Percentiles rank a stretch among this genome's conserved stretches.
phyloP scores from a whole-genome alignment of 306 rosid species.

The Fagus crenata region DNA sequence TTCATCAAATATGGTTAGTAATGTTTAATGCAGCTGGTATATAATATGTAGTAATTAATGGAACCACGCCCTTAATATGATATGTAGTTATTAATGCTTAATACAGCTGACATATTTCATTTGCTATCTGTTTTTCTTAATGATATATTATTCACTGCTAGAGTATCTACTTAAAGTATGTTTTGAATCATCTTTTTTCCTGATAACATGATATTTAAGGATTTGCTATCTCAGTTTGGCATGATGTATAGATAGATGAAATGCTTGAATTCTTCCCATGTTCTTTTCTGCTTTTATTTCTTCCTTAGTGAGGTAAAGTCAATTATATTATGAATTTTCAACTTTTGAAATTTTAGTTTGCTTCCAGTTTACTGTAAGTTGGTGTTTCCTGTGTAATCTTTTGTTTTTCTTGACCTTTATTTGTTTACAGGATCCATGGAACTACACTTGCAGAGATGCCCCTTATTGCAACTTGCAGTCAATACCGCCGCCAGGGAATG shows the following conservation, averaged over 20 bases:
- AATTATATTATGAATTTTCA: conserved; percentile 6
- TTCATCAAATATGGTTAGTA: not conserved
- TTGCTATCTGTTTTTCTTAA: not conserved
- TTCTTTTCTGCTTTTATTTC: not conserved
- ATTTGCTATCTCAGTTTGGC: not conserved
- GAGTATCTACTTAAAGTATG: not conserved
- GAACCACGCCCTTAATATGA: not conserved
- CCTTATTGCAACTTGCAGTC: conserved; percentile 92
- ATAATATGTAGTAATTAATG: no score
- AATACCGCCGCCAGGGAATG: conserved; percentile 93
- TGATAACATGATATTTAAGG: not conserved
- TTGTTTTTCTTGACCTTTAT: conserved; percentile 26
- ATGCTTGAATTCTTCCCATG: not conserved
- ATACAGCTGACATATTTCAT: not conserved
- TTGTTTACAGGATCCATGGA: conserved; percentile 80
- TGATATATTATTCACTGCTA: not conserved
- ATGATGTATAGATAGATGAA: not conserved
- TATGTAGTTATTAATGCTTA: not conserved
- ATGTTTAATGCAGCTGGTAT: no score
- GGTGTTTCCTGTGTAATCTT: conserved; percentile 7
- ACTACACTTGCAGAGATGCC: conserved; percentile 93
- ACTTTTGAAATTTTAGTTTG: not conserved
- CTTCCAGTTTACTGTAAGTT: conserved; percentile 20
- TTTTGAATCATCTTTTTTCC: not conserved
- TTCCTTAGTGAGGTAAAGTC: not conserved